Base-by-base conservation (phyloP, 2,329 filamentous ascomycete genomes). In the Xylariaceae sp. region DNA sequence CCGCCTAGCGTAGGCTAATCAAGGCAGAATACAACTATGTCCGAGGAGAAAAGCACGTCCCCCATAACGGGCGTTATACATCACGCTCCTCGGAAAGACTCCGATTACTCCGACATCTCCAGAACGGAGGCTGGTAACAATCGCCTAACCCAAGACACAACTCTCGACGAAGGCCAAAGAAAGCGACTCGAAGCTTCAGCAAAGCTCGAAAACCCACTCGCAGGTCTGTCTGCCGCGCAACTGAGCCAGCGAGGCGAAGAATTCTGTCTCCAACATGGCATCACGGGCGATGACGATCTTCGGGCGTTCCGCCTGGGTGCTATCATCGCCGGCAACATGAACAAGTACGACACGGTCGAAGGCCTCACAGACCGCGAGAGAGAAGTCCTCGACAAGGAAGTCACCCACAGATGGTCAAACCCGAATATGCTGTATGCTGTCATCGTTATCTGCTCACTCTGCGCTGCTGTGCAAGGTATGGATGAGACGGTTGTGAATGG, bases 401-500 rank as follows among this genome's bases (percentile, higher is more conserved):
- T 78, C 38, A 78, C 76, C 1, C 76, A 87, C 60, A 83, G 81
- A 53, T 90, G 86, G 86, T 78, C 76, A 6, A 86, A 90, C 58
- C 85, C 86, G 0, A 71, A 65, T 54, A 77, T 80, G 63, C 74
- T 89, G 43, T 87, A 87, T 64, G 73, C 82, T 45, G 75, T 88
- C 7, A 81, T 89, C 54, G 62, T 83, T 12, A 71, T 73, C 68
- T 67, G 57, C 62, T 67, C 56, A 4, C 56, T 63, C 2, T 62
- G 57, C 22, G 85, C 85, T 14, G 83, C 83, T 19, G 85, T 88
- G 1, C 85, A 88, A 61, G 85, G 84, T 58, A 85, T 86, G 81
- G 82, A 87, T 63, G 81, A 87, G 66, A 85, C 82, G 1, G 83
- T 86, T 27, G 81, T 86, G 56, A 86, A 86, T 59, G 83, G 83